These are phyloP conservation scores for Ophiostoma perfectum DNA, from an alignment of 2,329 filamentous ascomycete genomes.

Conservation along the genomic window DNA sequence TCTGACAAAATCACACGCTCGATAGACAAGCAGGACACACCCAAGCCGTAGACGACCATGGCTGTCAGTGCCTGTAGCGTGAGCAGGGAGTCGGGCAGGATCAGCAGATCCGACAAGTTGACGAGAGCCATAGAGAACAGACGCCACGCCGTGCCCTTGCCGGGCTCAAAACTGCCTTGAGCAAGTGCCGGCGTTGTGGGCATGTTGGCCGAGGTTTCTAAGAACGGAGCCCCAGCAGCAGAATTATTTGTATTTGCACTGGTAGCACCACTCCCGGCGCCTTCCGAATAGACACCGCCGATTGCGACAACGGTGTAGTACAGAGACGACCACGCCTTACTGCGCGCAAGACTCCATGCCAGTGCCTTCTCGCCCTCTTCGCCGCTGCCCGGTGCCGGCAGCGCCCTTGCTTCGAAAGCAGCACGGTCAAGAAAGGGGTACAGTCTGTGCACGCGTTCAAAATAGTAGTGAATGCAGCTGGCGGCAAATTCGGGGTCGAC, in stretches of 20 bases:
- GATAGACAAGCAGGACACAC: constrained; percentile 32
- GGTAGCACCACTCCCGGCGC: constrained; percentile 15
- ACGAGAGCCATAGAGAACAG: constrained; percentile 37
- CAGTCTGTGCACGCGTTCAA: constrained; percentile 36
- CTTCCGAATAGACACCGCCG: constrained; percentile 33
- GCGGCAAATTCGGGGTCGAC: constrained; percentile 18
- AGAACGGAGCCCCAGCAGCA: neutral
- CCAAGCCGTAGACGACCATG: constrained; percentile 31
- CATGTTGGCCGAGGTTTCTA: neutral
- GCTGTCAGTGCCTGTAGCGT: constrained; percentile 33
- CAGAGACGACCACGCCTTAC: constrained; percentile 35
- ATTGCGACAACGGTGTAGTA: constrained; percentile 38
- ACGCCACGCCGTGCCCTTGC: constrained; percentile 37
- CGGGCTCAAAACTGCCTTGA: constrained; percentile 33
- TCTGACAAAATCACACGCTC: constrained; percentile 33
- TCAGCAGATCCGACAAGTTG: constrained; percentile 34
- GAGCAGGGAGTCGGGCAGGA: constrained; percentile 32
- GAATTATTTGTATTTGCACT: neutral
- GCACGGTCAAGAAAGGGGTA: constrained; percentile 39
- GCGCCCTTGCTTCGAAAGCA: constrained; percentile 34
- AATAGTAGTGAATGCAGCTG: constrained; percentile 33
- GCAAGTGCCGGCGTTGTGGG: neutral
- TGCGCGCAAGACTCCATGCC: constrained; percentile 28
- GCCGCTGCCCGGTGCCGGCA: constrained; percentile 25
- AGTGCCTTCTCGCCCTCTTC: constrained; percentile 25